phyloP scores from a whole-genome alignment of 805 yeast species.

The Schwanniomyces occidentalis region DNA sequence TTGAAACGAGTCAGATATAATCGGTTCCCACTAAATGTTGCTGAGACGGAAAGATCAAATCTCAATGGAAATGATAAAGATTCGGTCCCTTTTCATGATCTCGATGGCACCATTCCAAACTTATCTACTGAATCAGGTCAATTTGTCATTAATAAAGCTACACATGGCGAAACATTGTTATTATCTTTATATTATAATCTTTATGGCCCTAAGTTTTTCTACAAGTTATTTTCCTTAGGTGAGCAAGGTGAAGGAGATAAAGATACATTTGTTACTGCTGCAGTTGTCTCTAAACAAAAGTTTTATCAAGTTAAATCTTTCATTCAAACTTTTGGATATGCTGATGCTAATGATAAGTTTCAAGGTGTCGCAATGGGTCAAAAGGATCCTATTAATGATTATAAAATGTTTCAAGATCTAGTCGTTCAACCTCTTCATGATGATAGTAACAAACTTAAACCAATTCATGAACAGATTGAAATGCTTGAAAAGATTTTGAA shows the following conservation, averaged over 20 bases:
- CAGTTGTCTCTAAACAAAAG: slow-evolving; percentile 26
- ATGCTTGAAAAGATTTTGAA: slow-evolving; percentile 16
- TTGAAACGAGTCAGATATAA: slow-evolving; percentile 25
- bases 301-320: slow-evolving; percentile 42
- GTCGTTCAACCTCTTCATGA: slow-evolving; percentile 7
- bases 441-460: slow-evolving; percentile 6
- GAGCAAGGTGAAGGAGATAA: slow-evolving; percentile 41
- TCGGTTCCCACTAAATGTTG: slow-evolving; percentile 21
- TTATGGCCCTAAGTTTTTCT: slow-evolving; percentile 60
- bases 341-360: slow-evolving; percentile 20
- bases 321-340: slow-evolving; percentile 33
- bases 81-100: slow-evolving; percentile 55
- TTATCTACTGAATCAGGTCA: slow-evolving; percentile 73
- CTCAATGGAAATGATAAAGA: slow-evolving; percentile 12
- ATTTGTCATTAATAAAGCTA: slow-evolving; percentile 54
- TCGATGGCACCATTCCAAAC: slow-evolving; percentile 68
- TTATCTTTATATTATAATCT: slow-evolving; percentile 65
- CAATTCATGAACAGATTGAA: slow-evolving; percentile 26
- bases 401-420: slow-evolving; percentile 9
- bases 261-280: slow-evolving; percentile 37
- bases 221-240: slow-evolving; percentile 60
- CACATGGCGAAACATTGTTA: slow-evolving; percentile 58
- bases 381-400: slow-evolving; percentile 22
- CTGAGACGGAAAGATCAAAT: slow-evolving; percentile 11
- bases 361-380: slow-evolving; percentile 41